Percentiles rank a stretch among this genome's conserved stretches.
Conservation (phyloP, 176 grass and related monocot species). For the Thalia dealbata region DNA sequence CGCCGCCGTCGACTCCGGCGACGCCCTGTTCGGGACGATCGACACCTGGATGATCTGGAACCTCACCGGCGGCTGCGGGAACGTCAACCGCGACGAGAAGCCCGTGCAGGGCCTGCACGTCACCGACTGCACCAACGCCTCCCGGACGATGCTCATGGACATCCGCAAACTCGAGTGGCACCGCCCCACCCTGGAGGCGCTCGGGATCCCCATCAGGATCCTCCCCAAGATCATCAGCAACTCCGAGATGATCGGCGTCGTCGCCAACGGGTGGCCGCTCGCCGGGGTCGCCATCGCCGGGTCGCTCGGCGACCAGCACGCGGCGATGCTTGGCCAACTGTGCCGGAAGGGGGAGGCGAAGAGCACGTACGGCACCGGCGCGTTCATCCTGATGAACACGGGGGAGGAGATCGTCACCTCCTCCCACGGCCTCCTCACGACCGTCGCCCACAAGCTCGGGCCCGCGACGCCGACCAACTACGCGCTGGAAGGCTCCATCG, state of each 20-base stretch:
- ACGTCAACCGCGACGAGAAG: slow-evolving; percentile 25
- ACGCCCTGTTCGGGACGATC: slow-evolving; percentile 78
- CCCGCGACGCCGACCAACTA: slow-evolving; percentile 50
- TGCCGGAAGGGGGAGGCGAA: slow-evolving; percentile 87
- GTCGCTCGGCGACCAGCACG: slow-evolving; percentile 81
- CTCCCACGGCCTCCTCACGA: slow-evolving; percentile 64
- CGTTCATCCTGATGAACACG: slow-evolving; percentile 92
- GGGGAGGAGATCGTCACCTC: slow-evolving; percentile 56
- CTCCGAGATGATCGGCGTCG: slow-evolving; percentile 54
- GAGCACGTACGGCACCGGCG: slow-evolving; percentile 88
- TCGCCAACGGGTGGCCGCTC: slow-evolving; percentile 51
- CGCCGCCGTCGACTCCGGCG: slow-evolving; percentile 41
- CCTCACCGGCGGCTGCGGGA: slow-evolving; percentile 50
- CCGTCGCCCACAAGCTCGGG: slow-evolving; percentile 73
- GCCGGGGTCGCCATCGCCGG: slow-evolving; percentile 54
- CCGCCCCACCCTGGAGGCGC: slow-evolving; percentile 33
- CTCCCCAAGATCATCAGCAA: slow-evolving; percentile 92
- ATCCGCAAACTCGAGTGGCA: slow-evolving; percentile 80
- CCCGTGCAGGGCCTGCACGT: slow-evolving; percentile 45
- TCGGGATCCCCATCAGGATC: slow-evolving; percentile 48
- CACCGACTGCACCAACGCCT: slow-evolving; percentile 85
- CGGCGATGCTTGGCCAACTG: slow-evolving; percentile 74
- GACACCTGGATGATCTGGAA: slow-evolving; percentile 99
- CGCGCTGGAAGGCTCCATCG: slow-evolving; percentile 84
- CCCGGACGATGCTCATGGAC: slow-evolving; percentile 96